These are phyloP conservation scores for Dinochytrium kinnereticum DNA, from an alignment of 371 early-diverging fungal species.

Conservation along the genomic window DNA sequence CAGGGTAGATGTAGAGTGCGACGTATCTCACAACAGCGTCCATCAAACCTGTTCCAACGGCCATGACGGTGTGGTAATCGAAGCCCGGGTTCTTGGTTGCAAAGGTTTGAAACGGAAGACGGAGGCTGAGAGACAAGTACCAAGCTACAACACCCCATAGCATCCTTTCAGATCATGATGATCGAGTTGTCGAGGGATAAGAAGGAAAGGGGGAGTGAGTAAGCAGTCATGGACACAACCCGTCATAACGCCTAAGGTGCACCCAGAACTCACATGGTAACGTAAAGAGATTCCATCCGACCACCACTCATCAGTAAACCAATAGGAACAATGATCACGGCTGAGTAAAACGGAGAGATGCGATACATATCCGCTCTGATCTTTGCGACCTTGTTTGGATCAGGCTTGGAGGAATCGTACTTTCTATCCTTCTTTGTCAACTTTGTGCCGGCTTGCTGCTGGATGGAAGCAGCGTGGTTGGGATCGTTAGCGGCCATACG, in stretches of 20 bases:
- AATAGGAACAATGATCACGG: background rate
- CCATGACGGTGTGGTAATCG: constrained; percentile 8
- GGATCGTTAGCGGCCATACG: background rate
- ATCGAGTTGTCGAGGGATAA: too few relatives aligned
- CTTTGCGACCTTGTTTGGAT: background rate
- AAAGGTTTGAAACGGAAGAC: background rate
- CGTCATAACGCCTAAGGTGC: too few relatives aligned
- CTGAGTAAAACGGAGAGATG: background rate
- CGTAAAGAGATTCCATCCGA: too few relatives aligned
- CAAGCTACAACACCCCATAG: constrained; percentile 7
- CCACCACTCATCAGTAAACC: background rate
- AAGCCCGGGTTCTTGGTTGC: background rate
- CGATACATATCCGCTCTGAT: background rate
- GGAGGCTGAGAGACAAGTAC: background rate
- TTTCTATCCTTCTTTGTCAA: background rate
- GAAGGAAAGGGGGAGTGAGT: too few relatives aligned
- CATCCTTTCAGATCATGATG: background rate
- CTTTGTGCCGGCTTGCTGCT: background rate
- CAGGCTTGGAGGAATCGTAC: constrained; percentile 11
- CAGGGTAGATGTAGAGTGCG: background rate
- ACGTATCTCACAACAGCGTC: constrained; percentile 3
- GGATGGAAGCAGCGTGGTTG: background rate
- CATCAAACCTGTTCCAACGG: constrained; percentile 1
- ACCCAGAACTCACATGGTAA: too few relatives aligned
- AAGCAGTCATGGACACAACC: too few relatives aligned